These are phyloP conservation scores for Thuja plicata DNA, from an alignment of 83 land plant species.

Conservation along the genomic window DNA sequence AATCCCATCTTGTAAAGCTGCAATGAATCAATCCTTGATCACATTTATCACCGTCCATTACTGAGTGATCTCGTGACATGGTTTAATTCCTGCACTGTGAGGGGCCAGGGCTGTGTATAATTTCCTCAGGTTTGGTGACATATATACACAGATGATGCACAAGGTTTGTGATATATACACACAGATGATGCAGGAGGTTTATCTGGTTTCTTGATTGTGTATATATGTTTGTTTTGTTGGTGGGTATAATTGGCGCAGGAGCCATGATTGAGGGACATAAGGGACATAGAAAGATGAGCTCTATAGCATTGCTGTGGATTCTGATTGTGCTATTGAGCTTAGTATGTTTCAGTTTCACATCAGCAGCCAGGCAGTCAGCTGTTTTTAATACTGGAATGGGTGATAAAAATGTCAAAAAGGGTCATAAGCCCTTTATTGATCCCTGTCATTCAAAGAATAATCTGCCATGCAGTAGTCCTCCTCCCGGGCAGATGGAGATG, in stretches of 20 bases:
- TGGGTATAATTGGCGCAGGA: not conserved
- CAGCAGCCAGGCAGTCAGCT: not conserved
- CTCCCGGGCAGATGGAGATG: constrained; percentile 1
- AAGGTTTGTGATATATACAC: too few species aligned
- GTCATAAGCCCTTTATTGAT: not conserved
- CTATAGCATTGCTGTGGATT: not conserved
- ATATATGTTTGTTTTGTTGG: not conserved
- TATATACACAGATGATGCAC: too few species aligned
- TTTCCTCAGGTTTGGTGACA: not conserved
- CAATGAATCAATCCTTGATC: not conserved
- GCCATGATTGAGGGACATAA: not conserved
- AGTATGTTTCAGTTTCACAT: not conserved
- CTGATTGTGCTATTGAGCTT: not conserved
- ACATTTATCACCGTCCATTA: constrained; percentile 3
- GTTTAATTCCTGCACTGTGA: not conserved
- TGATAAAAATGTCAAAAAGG: not conserved
- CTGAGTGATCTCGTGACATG: constrained; percentile 4
- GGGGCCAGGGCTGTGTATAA: not conserved
- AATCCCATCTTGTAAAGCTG: not conserved
- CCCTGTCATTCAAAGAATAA: not conserved
- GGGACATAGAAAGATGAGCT: not conserved
- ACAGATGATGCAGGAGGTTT: not conserved
- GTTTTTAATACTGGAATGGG: not conserved
- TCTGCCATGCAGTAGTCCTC: not conserved
- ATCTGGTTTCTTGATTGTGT: constrained; percentile 9